A percentile compares a stretch with the other conserved stretches of the same genome.
Evolutionary conservation across 1,284 basidiomycete genomes (phyloP).

Genomic region (Ganoderma multipileum): DNA sequence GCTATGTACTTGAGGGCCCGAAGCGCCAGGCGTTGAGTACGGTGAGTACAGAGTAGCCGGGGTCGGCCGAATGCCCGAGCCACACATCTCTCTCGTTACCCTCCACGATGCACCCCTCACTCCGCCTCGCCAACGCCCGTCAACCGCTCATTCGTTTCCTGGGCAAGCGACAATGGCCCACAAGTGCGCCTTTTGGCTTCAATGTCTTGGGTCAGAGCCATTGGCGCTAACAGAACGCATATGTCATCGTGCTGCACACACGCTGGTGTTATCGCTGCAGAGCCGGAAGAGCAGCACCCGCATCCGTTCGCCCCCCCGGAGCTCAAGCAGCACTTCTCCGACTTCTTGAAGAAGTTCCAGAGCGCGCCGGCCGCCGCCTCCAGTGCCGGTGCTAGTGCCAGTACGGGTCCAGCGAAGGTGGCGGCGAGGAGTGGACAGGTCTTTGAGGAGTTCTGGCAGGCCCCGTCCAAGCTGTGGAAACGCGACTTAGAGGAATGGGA

Average conservation of each 20-base stretch:
- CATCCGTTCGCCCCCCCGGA: slow-evolving; percentile 83
- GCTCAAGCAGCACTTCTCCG: slow-evolving; percentile 66
- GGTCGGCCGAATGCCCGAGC: slow-evolving; percentile 26
- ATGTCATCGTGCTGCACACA: neutral
- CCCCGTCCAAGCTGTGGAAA: slow-evolving; percentile 74
- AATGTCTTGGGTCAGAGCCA: neutral
- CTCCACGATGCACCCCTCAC: slow-evolving; percentile 53
- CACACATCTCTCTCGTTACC: slow-evolving; percentile 21
- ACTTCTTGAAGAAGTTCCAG: slow-evolving; percentile 61
- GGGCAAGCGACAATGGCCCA: slow-evolving; percentile 71
- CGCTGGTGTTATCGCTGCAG: slow-evolving; percentile 43
- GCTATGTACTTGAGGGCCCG: neutral
- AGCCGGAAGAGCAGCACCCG: slow-evolving; percentile 63
- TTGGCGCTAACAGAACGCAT: neutral
- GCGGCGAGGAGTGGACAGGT: slow-evolving; percentile 43
- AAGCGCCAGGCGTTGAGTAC: slow-evolving; percentile 5
- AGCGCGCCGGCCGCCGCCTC: slow-evolving; percentile 30
- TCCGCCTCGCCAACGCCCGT: slow-evolving; percentile 50
- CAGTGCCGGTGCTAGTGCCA: neutral
- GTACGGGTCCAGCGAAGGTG: slow-evolving; percentile 33
- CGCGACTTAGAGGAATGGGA: slow-evolving; percentile 69
- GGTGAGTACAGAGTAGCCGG: too few relatives aligned
- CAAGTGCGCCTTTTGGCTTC: slow-evolving; percentile 48
- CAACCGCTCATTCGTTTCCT: slow-evolving; percentile 83
- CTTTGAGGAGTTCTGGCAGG: slow-evolving; percentile 81